Base-by-base conservation (phyloP, 495 filamentous ascomycete species). In the Glonium stellatum region DNA sequence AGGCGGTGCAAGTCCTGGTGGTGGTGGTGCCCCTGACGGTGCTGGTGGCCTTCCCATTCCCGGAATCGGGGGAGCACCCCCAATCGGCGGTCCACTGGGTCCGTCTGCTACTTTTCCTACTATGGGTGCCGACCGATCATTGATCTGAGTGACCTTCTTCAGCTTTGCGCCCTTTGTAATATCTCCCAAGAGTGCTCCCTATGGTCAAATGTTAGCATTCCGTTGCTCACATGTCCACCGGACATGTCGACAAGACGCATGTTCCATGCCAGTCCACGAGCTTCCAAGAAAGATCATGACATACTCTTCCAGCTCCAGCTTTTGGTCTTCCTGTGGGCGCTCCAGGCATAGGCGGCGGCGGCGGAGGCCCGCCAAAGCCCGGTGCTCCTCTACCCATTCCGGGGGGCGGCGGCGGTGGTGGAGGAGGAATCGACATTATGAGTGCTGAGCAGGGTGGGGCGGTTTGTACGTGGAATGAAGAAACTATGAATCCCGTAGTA, bases 101-200 rank as follows among this genome's bases (percentile, higher is more conserved):
- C 78, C 79, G 55, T 80, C 82, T 61, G 80, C 77, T 18, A 66
- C 70, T 46, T 77, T 80, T 15, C 72, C 80, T 52, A 97, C 72
- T 55, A 79, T 60, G 1, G 93, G 93, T 15, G 90, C 91, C 42
- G 92, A 97, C 73, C 93, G 84, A 76, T 98, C 93, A 73, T 98
- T 97, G 59, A 66, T 54, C 55, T 60, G 58, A 4, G 90, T 95
- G 27, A 91, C 87, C 75, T 96, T 96, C 77, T 87, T 96, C 46
- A 98, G 78, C 47, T 74, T 69, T 61, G 78, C 77, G 41, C 95
- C 93, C 77, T 95, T 95, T 52, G 78, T 76, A 63, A 98, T 98
- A 75, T 97, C 92, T 66, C 79, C 77, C 25, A 97, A 82, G n/a
- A 98, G 79, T 22, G 91, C 91, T 64, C 88, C 86, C 92, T 97